Evolutionary conservation across 2,329 filamentous ascomycete species (phyloP), one percentile per base, ranked within the genome.

Genomic region (Claviceps capensis): DNA sequence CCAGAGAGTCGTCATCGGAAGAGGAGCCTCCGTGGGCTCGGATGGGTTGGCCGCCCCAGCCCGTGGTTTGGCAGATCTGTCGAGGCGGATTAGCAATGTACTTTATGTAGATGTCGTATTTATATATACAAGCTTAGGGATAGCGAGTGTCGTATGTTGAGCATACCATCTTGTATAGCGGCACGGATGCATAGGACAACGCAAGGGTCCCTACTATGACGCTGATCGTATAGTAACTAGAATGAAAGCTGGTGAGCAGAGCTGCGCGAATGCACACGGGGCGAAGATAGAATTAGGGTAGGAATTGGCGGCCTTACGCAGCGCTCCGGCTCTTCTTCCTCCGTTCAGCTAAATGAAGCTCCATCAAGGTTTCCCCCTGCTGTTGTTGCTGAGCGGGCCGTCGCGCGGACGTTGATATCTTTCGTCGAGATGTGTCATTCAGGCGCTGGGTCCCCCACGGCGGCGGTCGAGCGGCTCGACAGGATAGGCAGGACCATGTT

Each of bases 31-130:
- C 70, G 70, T 88, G 84, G 46, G 88, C 88, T 64, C 89, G 88
- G 57, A 96, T 80, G 36, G 91, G 91, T 65, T 95, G 88, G 42
- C 91, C 91, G 61, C 88, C 88, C 88, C 88, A 97, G 61, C 91
- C 86, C 13, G 85, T 90, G 16, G 86, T 86, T 71, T 86, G 82
- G 70, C 86, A 91, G 63, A 91, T 89, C 82, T 61, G 17, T 34
- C 3, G 22, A 5, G 38, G 7, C 13, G 4, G 4, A 9, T 50
- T 17, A 50, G 34, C 2, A 17, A n/a, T 4, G 7, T 6, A 3
- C 11, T 17, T 19, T 30, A 41, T 13, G 11, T 17, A 30, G 13
- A 30, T 34, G 16, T 17, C 17, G 4, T 46, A n/a, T 8, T 7
- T 34, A 13, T n/a, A 13, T 13, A 13, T 23, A 11, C 19, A 9